Evolutionary conservation across 2,329 filamentous ascomycete species (phyloP), one percentile per base, ranked within the genome.

Genomic region (Microcyclosporella mali): DNA sequence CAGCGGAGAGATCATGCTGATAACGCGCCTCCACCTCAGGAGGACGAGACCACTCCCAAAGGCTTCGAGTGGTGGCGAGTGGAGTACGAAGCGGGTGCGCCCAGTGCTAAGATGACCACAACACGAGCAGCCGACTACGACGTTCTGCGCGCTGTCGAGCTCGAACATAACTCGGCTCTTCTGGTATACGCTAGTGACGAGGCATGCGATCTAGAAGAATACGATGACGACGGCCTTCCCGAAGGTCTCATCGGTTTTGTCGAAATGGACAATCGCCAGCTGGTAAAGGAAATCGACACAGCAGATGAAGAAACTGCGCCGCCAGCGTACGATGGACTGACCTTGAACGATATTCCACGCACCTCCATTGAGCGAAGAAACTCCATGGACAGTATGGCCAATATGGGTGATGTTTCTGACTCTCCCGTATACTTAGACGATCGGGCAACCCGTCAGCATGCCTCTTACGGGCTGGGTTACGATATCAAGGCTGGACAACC

Each of bases 181-280:
- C 68, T 82, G 8, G 72, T 82, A 2, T 82, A 82, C 56, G 78
- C 77, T 15, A 78, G 70, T 52, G 70, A 75, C 3, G 56, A 56
- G 14, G 60, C 60, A 16, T 43, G 53, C n/a, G 49, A 53, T 12
- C 25, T 32, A 17, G 39, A 50, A 2, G 42, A 43, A 10, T 49
- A 43, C 33, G 43, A 54, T 34, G 43, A 49, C 15, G 35, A 40
- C 6, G 27, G 12, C 8, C 47, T 62, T 9, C 52, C 55, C 8
- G 35, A 43, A 9, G 41, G 52, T 6, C 43, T 63, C 11, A 43
- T 51, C 16, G 39, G 51, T 3, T 62, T 62, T 45, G 47, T 62
- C 37, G 28, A 47, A 17, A 36, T 45, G 1, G 60, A 63, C 44
- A 54, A 62, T 28, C 40, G 32, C 6, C 43, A 40, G 19, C 57